A percentile compares a stretch with the other conserved stretches of the same genome.
phyloP scores from a whole-genome alignment of 305 asterid species.

The Fraxinus baroniana region DNA sequence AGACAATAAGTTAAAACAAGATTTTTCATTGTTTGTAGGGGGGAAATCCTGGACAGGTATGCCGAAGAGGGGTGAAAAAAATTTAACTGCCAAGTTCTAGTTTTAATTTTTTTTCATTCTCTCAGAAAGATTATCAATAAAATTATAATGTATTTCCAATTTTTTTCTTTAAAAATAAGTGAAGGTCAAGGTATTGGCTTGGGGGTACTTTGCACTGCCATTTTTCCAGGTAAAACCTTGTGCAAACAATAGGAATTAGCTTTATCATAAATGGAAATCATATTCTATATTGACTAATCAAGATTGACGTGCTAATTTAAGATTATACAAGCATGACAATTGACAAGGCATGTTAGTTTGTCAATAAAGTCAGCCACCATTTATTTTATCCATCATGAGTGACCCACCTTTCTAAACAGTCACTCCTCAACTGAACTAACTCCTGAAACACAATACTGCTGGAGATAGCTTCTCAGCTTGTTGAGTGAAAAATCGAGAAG shows the following conservation, averaged over 20 bases:
- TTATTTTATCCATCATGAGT: background rate
- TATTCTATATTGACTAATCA: background rate
- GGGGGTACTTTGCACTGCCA: background rate
- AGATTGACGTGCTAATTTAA: background rate
- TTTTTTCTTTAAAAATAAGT: background rate
- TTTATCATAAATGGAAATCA: background rate
- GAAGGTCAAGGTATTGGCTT: background rate
- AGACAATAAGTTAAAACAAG: background rate
- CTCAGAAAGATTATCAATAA: background rate
- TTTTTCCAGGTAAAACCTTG: background rate
- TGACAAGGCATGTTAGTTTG: background rate
- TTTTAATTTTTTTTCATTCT: background rate
- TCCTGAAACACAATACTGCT: background rate
- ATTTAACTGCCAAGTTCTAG: background rate
- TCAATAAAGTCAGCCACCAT: background rate
- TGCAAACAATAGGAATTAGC: background rate
- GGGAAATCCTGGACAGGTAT: background rate
- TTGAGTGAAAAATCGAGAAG: background rate
- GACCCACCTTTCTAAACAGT: background rate
- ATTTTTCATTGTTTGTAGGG: background rate
- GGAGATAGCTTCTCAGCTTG: background rate
- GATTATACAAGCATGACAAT: background rate
- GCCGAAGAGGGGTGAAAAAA: background rate
- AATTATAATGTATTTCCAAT: background rate
- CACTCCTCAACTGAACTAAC: background rate